These are phyloP conservation scores for Penicillium rolfsii DNA, from an alignment of 2,329 filamentous ascomycete genomes.

Conservation along the genomic window DNA sequence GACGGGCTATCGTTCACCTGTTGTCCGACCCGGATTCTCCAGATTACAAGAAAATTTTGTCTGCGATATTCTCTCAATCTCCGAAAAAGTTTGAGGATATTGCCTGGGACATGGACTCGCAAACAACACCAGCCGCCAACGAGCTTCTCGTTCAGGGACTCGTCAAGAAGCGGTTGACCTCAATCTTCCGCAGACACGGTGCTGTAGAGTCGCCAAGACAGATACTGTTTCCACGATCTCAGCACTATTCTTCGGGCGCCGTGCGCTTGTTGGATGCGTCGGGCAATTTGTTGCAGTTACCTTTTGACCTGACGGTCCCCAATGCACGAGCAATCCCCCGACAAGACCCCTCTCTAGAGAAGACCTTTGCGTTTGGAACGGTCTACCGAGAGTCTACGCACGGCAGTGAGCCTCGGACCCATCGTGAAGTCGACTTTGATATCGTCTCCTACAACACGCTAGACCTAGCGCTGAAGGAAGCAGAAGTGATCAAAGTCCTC, in stretches of 20 bases:
- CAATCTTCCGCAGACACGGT: constrained; percentile 86
- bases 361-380: constrained; percentile 82
- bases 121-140: constrained; percentile 54
- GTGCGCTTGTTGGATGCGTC: constrained; percentile 80
- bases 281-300: constrained; percentile 89
- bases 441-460: constrained; percentile 82
- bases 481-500: constrained; percentile 89
- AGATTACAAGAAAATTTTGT: constrained; percentile 87
- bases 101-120: constrained; percentile 71
- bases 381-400: constrained; percentile 80
- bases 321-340: constrained; percentile 81
- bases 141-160: constrained; percentile 69
- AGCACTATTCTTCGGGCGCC: constrained; percentile 73
- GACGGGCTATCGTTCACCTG: constrained; percentile 77
- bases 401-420: constrained; percentile 78
- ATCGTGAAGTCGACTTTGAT: constrained; percentile 94
- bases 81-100: constrained; percentile 80
- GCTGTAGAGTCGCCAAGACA: constrained; percentile 79
- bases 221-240: constrained; percentile 78
- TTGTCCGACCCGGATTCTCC: constrained; percentile 77
- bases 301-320: constrained; percentile 88
- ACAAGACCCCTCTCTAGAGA: constrained; percentile 65
- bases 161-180: constrained; percentile 72
- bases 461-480: constrained; percentile 86
- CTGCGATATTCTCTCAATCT: constrained; percentile 77